Conservation (phyloP, 495 filamentous ascomycete species). For the Penicillium pulvis region DNA sequence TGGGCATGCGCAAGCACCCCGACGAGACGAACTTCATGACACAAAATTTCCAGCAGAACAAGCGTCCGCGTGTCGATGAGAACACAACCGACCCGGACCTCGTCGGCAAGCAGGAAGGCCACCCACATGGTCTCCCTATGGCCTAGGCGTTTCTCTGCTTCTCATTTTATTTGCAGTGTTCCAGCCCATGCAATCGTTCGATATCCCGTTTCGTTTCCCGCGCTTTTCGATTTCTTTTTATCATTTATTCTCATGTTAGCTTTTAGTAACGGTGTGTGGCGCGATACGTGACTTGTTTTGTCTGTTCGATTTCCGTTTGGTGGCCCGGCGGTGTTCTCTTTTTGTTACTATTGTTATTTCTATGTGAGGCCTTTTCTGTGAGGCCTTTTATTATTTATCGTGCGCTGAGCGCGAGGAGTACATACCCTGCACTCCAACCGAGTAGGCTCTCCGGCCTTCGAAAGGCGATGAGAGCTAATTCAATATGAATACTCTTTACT, state of each 20-base stretch:
- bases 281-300: slow-evolving; percentile 15
- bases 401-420: background rate
- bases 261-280: slow-evolving; percentile 26
- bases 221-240: slow-evolving; percentile 20
- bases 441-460: background rate
- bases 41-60: slow-evolving; percentile 36
- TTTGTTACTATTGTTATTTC: slow-evolving; percentile 1
- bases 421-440: background rate
- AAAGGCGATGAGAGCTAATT: background rate
- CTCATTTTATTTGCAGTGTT: slow-evolving; percentile 1
- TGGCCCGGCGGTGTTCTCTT: slow-evolving; percentile 23
- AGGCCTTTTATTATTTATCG: background rate
- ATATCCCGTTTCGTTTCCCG: slow-evolving; percentile 27
- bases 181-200: slow-evolving; percentile 4
- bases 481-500: background rate
- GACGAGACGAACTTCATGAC: slow-evolving; percentile 37
- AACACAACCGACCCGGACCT: slow-evolving; percentile 31
- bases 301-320: slow-evolving; percentile 4
- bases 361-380: background rate
- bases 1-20: slow-evolving; percentile 51
- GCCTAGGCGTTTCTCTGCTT: slow-evolving; percentile 6
- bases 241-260: slow-evolving; percentile 23
- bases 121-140: slow-evolving; percentile 35
- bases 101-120: slow-evolving; percentile 33
- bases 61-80: slow-evolving; percentile 39